Percentiles rank a stretch among this genome's conserved stretches.
Evolutionary conservation across 164 flowering plant genomes (phyloP).

Genomic region (Aristolochia californica): DNA sequence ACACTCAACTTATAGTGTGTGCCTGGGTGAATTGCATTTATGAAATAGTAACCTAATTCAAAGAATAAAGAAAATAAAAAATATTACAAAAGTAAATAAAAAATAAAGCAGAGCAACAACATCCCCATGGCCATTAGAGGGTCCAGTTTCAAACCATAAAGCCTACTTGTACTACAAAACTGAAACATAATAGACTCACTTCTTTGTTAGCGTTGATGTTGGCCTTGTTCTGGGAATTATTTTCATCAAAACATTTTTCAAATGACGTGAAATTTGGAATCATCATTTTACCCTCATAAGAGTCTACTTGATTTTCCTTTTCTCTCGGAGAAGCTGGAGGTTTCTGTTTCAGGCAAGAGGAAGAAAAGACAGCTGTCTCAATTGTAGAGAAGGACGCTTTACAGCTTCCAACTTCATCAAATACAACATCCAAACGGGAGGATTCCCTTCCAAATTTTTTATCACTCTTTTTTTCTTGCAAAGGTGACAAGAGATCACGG

Average conservation of each 20-base stretch:
- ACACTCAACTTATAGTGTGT: neutral
- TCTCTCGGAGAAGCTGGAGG: constrained; percentile 9
- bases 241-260: constrained; percentile 6
- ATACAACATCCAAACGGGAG: constrained; percentile 20
- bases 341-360: constrained; percentile 13
- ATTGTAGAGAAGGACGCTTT: constrained; percentile 11
- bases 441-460: constrained; percentile 56
- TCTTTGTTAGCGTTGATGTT: neutral
- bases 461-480: constrained; percentile 57
- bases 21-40: too few species aligned
- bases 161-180: neutral
- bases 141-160: neutral
- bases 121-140: too few species aligned
- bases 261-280: constrained; percentile 5
- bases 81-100: too few species aligned
- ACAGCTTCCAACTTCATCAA: constrained; percentile 17
- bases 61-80: too few species aligned
- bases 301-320: constrained; percentile 24
- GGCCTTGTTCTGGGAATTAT: neutral
- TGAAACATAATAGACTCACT: neutral
- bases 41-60: too few species aligned
- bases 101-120: too few species aligned
- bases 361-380: constrained; percentile 14
- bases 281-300: constrained; percentile 2
- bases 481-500: constrained; percentile 76